Evolutionary conservation across 495 filamentous ascomycete species (phyloP), one percentile per base, ranked within the genome.

Genomic region (Astrothelium subdiscretum): DNA sequence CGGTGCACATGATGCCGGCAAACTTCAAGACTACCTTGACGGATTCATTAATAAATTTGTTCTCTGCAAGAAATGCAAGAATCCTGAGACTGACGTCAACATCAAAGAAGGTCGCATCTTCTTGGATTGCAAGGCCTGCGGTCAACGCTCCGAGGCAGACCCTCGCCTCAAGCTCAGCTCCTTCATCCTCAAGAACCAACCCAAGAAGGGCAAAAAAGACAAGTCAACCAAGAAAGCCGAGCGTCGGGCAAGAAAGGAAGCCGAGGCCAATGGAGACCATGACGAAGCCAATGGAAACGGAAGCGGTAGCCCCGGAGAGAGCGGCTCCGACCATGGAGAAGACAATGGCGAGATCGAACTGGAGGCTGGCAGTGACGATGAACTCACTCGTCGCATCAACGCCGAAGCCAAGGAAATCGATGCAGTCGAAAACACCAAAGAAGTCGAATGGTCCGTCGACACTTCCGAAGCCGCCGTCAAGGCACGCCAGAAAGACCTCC

Each of bases 41-140:
- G 92, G 92, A 57, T 98, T 97, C 83, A 98, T 98, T 75, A 80
- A 83, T 80, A 95, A 90, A 77, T 98, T 97, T 66, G 94, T 98
- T 67, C 90, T 98, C 60, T 98, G 94, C 88, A 92, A 94, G 82
- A 91, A 94, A 76, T 98, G 94, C 86, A 96, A 96, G 85, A 98
- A 98, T 74, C 94, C 94, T 31, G 94, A 98, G 79, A 98, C 94
- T 66, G 92, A 91, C 63, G 89, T 96, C 70, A 81, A 87, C 69
- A 89, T 95, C 81, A 96, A 95, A 76, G 90, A 96, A 65, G 92
- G 88, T 43, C 81, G 80, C 69, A 98, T 98, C 71, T 70, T 85
- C 60, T 84, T 97, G 68, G 94, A 98, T 78, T 98, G 94, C 87
- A 98, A 98, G 79, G 94, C 94, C 62, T 98, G 94, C 71, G 94